phyloP scores from a whole-genome alignment of 2,329 filamentous ascomycete species.

The Monilinia aucupariae region DNA sequence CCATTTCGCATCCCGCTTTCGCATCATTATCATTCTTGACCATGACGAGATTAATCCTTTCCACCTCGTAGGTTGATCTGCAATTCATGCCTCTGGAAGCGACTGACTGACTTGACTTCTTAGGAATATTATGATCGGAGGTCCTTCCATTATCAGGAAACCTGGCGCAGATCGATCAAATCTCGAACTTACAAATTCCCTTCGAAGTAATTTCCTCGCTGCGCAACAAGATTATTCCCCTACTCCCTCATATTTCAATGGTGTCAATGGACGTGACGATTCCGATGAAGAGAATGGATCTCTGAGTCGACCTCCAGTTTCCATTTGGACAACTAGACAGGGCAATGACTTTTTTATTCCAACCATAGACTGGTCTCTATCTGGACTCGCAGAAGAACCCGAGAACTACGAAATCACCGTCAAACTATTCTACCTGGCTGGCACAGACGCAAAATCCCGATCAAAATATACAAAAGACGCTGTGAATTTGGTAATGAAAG shows the following conservation, averaged over 20 bases:
- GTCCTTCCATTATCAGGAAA: slow-evolving; percentile 77
- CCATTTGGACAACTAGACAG: slow-evolving; percentile 64
- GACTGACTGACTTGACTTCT: slow-evolving; percentile 18
- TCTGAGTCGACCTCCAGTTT: slow-evolving; percentile 30
- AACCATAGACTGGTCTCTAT: slow-evolving; percentile 64
- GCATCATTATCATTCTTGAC: neutral
- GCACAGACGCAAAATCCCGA: slow-evolving; percentile 58
- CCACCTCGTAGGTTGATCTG: slow-evolving; percentile 64
- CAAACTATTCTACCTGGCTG: slow-evolving; percentile 88
- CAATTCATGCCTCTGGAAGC: slow-evolving; percentile 9
- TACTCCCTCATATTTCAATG: slow-evolving; percentile 37
- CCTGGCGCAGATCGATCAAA: slow-evolving; percentile 78
- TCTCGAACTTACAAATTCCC: slow-evolving; percentile 81
- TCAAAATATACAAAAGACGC: slow-evolving; percentile 70
- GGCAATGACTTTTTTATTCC: slow-evolving; percentile 67
- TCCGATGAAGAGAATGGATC: slow-evolving; percentile 28
- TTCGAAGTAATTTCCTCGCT: slow-evolving; percentile 75
- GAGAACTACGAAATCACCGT: slow-evolving; percentile 89
- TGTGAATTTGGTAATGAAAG: slow-evolving; percentile 70
- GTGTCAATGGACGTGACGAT: slow-evolving; percentile 33
- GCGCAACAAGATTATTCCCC: slow-evolving; percentile 59
- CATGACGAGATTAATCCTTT: slow-evolving; percentile 77
- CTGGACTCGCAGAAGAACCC: slow-evolving; percentile 72
- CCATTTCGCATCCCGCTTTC: slow-evolving; percentile 8
- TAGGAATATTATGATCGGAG: slow-evolving; percentile 58